A percentile compares a stretch with the other conserved stretches of the same genome.
Conservation (phyloP, 139 green algal genomes). For the Microglena sp. region DNA sequence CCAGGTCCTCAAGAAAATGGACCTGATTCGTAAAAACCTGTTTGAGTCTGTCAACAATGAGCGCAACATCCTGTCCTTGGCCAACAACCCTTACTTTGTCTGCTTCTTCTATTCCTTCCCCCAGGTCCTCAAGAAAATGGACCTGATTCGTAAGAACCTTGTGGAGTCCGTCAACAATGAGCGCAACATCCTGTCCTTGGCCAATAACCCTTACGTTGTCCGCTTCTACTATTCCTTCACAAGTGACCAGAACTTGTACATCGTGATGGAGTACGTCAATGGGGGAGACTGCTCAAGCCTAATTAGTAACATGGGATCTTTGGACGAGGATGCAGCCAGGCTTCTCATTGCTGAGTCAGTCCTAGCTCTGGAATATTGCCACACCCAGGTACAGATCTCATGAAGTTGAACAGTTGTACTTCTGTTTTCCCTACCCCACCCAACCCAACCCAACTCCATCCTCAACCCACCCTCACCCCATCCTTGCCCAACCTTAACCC, state of each 20-base stretch:
- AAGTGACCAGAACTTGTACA: slow-evolving; percentile 82
- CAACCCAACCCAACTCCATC: too few species aligned
- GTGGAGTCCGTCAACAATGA: slow-evolving; percentile 83
- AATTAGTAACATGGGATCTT: slow-evolving; percentile 60
- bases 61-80: slow-evolving; percentile 85
- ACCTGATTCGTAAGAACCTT: slow-evolving; percentile 94
- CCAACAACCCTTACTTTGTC: slow-evolving; percentile 81
- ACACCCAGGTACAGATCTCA: too few species aligned
- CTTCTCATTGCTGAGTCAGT: slow-evolving; percentile 85
- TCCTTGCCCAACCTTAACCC: too few species aligned
- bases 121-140: slow-evolving; percentile 85
- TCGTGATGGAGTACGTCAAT: slow-evolving; percentile 95
- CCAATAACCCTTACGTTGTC: slow-evolving; percentile 76
- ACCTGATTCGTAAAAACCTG: slow-evolving; percentile 94
- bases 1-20: slow-evolving; percentile 85
- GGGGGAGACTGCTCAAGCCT: slow-evolving; percentile 79
- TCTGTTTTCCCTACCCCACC: too few species aligned
- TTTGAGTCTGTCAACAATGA: slow-evolving; percentile 82
- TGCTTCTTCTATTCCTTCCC: too few species aligned
- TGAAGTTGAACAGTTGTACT: too few species aligned
- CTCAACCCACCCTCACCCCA: too few species aligned
- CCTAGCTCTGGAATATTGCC: slow-evolving; percentile 91
- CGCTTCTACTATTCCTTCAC: slow-evolving; percentile 92
- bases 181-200: slow-evolving; percentile 85
- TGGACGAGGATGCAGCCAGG: slow-evolving; percentile 74